Base-by-base conservation (phyloP, 2,329 filamentous ascomycete genomes). In the Penicillium sp. region DNA sequence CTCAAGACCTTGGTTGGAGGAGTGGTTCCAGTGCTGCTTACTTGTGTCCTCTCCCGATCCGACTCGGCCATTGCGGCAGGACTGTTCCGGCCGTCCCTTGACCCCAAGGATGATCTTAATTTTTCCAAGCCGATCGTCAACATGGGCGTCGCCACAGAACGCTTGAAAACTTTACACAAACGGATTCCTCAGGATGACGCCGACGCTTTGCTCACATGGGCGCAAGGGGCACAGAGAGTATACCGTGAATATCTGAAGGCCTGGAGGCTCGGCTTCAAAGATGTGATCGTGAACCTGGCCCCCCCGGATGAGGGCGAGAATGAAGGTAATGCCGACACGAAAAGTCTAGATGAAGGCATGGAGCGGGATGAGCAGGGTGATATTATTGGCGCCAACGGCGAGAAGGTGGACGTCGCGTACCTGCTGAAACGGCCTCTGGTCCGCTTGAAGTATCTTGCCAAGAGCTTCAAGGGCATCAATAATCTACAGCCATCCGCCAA, bases 181-280 rank as follows among this genome's bases (percentile, higher is more conserved):
- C 83, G 85, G 46, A 86, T 94, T 12, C 90, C 91, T 0, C 75
- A 86, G 43, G 77, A 83, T 24, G 83, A 93, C 55, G 73, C 86
- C 1, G 80, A 86, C 48, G 78, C 80, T 11, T 77, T 98, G 45
- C 75, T 94, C 8, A 78, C 77, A 36, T 98, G 93, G 93, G 86
- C 90, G 2, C 81, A 89, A 47, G 82, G 80, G 18, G 84, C 88
- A 0, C 81, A 87, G 39, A 82, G 84, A 47, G 79, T 91, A 8
- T 98, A 98, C 65, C 77, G 83, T 51, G 84, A 88, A 61, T 98
- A 97, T 65, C 77, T 97, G 29, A 82, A 83, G 62, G 84, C 86
- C 6, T 98, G 93, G 93, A 81, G 90, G 28, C 78, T 97, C 41
- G 93, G 93, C 0, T 98, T 97, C 67, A 87, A 95, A 61, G 90